Base-by-base conservation (phyloP, 306 rosid species). In the Heteromeles arbutifolia region DNA sequence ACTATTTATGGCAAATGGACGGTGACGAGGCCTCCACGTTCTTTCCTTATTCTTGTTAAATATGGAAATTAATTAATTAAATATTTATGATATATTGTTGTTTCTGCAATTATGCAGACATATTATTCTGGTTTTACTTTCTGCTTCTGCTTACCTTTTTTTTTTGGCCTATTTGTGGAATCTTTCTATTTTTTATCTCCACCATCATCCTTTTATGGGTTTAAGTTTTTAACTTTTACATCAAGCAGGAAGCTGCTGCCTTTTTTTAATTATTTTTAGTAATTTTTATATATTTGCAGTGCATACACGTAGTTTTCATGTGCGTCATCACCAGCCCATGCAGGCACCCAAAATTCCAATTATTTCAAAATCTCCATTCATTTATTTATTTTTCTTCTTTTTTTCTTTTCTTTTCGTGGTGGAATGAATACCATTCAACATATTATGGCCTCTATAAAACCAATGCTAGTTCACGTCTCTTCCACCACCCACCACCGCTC, bases 1-100 rank as follows among this genome's bases (percentile, higher is more conserved):
- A 50, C 54, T 17, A 61, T 44, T 53, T 37, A 39, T 39, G 70
- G 24, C 22, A 82, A 86, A 78, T 62, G 11, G 76, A 87, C 88
- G 93, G 90, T 77, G 82, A n/a, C 84, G 72, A 80, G 64, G 66
- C 50, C 22, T 73, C 90, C 97, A 91, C 92, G 90, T 86, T 58
- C 39, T 45, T 74, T 4, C 29, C 59, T 5, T 31, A 61, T 17
- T 53, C 18, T 26, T 48, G n/a, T n/a, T 31, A 39, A 25, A 68
- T 48, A 6, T 13, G 37, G 67, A 39, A 44, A 72, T 22, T 14
- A 57, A 67, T 50, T 13, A 50, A 22, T 39, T 13, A 53, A n/a
- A 50, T 31, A 29, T 29, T 64, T 64, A 26, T 24, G 17, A 21
- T 31, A 21, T 31, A 2, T 64, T 64, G 21, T 17, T 29, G 41